Conservation (phyloP, 192 early-diverging fungal species). For the Mortierella claussenii region DNA sequence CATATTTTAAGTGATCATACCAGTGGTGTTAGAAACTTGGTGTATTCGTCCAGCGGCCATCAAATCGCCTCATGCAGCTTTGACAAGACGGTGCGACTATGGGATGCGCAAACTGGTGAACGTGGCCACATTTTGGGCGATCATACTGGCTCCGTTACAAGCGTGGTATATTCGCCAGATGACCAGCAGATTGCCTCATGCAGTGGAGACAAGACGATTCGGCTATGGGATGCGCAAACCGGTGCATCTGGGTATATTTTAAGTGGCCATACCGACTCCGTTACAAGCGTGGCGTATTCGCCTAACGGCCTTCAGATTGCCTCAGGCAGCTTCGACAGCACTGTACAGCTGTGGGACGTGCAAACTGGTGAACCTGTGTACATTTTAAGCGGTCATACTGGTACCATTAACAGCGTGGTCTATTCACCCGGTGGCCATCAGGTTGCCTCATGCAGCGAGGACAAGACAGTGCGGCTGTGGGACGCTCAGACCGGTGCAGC, state of each 20-base stretch:
- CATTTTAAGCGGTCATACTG: background rate
- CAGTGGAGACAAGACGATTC: background rate
- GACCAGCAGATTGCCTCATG: background rate
- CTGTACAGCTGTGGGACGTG: no score
- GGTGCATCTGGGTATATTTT: background rate
- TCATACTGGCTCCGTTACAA: no score
- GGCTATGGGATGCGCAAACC: no score
- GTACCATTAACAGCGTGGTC: background rate
- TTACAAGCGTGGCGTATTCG: background rate
- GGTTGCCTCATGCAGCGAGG: background rate
- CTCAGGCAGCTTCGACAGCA: background rate
- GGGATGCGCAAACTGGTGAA: background rate
- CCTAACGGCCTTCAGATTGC: background rate
- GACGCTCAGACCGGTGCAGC: background rate
- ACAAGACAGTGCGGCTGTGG: background rate
- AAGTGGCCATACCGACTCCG: background rate
- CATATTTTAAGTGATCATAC: background rate
- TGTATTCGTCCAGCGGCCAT: background rate
- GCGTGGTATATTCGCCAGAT: background rate
- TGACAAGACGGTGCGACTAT: background rate
- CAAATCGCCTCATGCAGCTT: background rate
- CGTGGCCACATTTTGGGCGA: background rate
- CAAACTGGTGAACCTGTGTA: background rate
- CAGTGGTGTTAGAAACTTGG: background rate
- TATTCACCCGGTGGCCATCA: background rate